These are phyloP conservation scores for Aspergillus phoenicis DNA, from an alignment of 2,329 filamentous ascomycete species.

Conservation along the genomic window DNA sequence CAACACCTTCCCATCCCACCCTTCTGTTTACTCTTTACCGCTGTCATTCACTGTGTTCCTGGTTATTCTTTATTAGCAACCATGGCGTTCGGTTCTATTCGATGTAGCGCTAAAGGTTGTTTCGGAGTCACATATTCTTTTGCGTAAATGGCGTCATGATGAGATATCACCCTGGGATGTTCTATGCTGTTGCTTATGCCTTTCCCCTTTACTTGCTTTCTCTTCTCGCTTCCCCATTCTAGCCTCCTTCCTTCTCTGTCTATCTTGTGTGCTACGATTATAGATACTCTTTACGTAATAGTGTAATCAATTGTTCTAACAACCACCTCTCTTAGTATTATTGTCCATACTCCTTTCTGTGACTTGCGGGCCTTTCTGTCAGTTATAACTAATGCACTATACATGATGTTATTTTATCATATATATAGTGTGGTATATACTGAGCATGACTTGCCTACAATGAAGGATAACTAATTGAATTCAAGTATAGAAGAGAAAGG, in stretches of 20 bases:
- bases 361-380: too few relatives aligned
- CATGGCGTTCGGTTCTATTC: conserved; percentile 10
- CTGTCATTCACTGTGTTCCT: conserved; percentile 1
- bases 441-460: too few relatives aligned
- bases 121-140: background rate
- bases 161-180: conserved; percentile 1
- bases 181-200: background rate
- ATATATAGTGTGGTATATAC: too few relatives aligned
- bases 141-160: background rate
- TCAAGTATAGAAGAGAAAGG: too few relatives aligned
- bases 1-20: conserved; percentile 2
- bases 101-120: conserved; percentile 22
- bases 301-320: background rate
- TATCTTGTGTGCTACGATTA: background rate
- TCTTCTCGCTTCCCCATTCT: background rate
- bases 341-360: too few relatives aligned
- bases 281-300: conserved; percentile 5
- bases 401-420: too few relatives aligned
- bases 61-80: conserved; percentile 1
- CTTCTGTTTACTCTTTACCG: conserved; percentile 3
- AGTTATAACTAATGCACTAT: too few relatives aligned
- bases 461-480: too few relatives aligned
- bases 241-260: background rate
- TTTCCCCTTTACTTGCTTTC: conserved; percentile 1
- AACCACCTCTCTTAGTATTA: background rate